Evolutionary conservation across 495 filamentous ascomycete genomes (phyloP).

Genomic region (Aspergillus baeticus): DNA sequence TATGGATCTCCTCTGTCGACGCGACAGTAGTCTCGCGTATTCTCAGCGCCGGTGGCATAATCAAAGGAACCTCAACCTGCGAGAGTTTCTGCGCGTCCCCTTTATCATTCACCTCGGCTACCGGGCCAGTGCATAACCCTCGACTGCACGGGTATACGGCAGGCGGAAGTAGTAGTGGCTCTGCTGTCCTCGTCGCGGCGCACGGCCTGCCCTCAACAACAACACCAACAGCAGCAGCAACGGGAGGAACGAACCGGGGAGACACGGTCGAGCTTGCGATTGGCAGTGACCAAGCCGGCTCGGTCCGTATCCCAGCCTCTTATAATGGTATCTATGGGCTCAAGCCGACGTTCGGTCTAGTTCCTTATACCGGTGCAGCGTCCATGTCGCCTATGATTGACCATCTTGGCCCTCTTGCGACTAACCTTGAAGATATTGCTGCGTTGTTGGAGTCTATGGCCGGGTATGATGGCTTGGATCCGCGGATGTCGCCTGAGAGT

Average conservation of each 20-base stretch:
- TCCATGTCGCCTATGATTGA: constrained; percentile 43
- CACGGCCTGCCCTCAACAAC: constrained; percentile 22
- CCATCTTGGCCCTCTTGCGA: constrained; percentile 50
- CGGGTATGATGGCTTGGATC: constrained; percentile 55
- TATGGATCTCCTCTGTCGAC: constrained; percentile 27
- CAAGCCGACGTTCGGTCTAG: constrained; percentile 51
- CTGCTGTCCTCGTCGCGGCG: constrained; percentile 46
- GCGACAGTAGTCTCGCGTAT: constrained; percentile 39
- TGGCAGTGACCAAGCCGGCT: constrained; percentile 57
- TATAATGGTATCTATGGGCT: constrained; percentile 41
- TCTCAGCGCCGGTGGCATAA: constrained; percentile 35
- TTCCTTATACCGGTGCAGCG: constrained; percentile 49
- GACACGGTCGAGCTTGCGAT: constrained; percentile 40
- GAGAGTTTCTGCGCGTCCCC: constrained; percentile 42
- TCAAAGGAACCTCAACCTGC: constrained; percentile 39
- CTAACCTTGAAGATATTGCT: constrained; percentile 49
- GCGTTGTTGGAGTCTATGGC: constrained; percentile 50
- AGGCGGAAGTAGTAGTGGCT: constrained; percentile 55
- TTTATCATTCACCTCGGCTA: constrained; percentile 35
- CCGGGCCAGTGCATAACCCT: constrained; percentile 47
- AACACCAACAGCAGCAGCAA: no score
- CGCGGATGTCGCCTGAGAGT: constrained; percentile 43
- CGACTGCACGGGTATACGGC: constrained; percentile 36
- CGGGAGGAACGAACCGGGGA: not conserved
- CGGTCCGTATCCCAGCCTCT: constrained; percentile 51